Evolutionary conservation across 2,329 filamentous ascomycete genomes (phyloP), one percentile per base, ranked within the genome.

Genomic region (Exophiala alcalophila): DNA sequence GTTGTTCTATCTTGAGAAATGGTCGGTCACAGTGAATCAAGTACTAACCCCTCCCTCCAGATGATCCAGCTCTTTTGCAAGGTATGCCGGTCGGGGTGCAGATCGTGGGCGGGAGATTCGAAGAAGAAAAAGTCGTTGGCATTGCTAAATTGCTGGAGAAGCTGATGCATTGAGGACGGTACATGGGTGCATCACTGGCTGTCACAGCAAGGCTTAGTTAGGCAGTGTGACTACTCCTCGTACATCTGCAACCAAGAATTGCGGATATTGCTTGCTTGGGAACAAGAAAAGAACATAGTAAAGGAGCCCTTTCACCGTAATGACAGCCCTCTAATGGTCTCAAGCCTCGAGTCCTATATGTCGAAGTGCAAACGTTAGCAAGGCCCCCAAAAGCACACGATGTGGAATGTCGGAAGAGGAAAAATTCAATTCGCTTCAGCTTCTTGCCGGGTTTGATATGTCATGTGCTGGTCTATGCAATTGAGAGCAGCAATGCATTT

Each of bases 71-170:
- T 12, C 34, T 64, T 1, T 55, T 64, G 2, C 49, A 62, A 18
- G 57, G 57, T 16, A 60, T 64, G 57, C 62, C 62, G 8, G 57
- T 65, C 11, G 55, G 61, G 4, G 43, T 65, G 12, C 62, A 65
- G 45, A 50, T 65, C 29, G 57, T 65, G 2, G 58, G 58, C 1
- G 60, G 61, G 1, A 54, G 59, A 27, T 59, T 61, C 38, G 61
- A 60, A 6, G 62, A 65, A 18, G 62, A 65, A 46, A 63, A 58
- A 24, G 58, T 55, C 18, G 47, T 65, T 32, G 55, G 57, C 15
- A 55, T 62, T 5, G 62, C 60, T 0, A 63, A 62, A 40, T 58
- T 61, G 2, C 55, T 65, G 35, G 58, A 61, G 12, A 44, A 57
- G 21, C 44, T 59, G 2, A 48, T 31, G 28, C 14, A 31, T 10